phyloP scores from a whole-genome alignment of 805 yeast species.

The Pichia pseudocactophila region DNA sequence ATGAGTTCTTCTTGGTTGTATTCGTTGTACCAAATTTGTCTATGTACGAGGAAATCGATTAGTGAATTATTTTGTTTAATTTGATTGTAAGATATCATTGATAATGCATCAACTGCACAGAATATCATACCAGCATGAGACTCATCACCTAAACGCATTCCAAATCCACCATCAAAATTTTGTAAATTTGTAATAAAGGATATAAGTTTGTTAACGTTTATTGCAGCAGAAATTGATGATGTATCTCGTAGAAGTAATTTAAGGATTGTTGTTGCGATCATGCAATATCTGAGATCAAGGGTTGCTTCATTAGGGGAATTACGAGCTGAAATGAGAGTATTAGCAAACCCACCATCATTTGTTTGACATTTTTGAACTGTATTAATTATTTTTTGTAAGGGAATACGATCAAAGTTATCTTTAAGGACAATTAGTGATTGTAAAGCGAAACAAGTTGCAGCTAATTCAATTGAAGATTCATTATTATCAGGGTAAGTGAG shows the following conservation, averaged over 20 bases:
- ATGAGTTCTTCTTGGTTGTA: conserved; percentile 22
- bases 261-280: conserved; percentile 61
- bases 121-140: conserved; percentile 83
- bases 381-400: conserved; percentile 35
- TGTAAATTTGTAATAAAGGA: conserved; percentile 30
- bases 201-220: conserved; percentile 34
- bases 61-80: conserved; percentile 24
- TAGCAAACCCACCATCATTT: conserved; percentile 49
- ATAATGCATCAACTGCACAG: conserved; percentile 65
- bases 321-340: conserved; percentile 27
- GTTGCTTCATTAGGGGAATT: conserved; percentile 8
- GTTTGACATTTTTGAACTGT: conserved; percentile 57
- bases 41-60: conserved; percentile 48
- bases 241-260: conserved; percentile 31
- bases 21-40: conserved; percentile 44
- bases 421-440: conserved; percentile 44
- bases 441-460: conserved; percentile 73
- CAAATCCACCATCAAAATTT: conserved; percentile 64
- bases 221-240: conserved; percentile 24
- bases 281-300: conserved; percentile 62
- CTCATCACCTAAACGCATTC: conserved; percentile 42
- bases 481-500: conserved; percentile 34
- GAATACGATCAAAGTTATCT: conserved; percentile 33
- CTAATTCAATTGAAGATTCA: conserved; percentile 51
- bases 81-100: conserved; percentile 24